Base-by-base conservation (phyloP, 306 rosid genomes). In the Lathyrus oleraceus region DNA sequence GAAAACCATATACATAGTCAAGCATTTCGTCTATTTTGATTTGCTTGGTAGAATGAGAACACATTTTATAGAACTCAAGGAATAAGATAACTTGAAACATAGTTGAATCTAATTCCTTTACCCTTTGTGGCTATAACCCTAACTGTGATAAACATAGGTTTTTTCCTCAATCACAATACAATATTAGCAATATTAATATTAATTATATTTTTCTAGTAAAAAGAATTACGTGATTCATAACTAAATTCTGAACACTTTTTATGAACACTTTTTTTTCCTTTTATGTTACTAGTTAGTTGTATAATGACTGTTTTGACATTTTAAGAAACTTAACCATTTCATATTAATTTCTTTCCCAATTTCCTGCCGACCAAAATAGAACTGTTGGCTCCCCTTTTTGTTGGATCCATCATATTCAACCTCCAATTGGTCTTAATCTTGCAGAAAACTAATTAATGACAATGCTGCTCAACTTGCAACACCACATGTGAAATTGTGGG, bases 91-190 rank as follows among this genome's bases (percentile, higher is more conserved):
- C 71, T 73, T 73, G 42, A 66, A 10, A 11, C 57, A 10, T 65
- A 15, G 19, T 67, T 67, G 71, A 40, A 71, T 77, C 39, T 40
- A 63, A 69, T 69, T 76, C 71, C 10, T 52, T 48, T 57, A 39
- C 66, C 51, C 59, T 10, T 48, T 16, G 47, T 60, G 8, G 0
- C 48, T 61, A 43, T 19, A 20, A 51, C 49, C 52, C 58, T 27
- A 15, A 42, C 12, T 70, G 19, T n/a, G 5, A 27, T 23, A n/a
- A n/a, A n/a, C n/a, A 23, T 2, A 23, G 38, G 38, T 32, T 6
- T 32, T 32, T 32, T 32, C 38, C 8, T 32, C 38, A 32, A 2
- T 30, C 6, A 0, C 38, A 32, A 32, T 32, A 6, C 2, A 7
- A 32, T 32, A 32, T 32, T 32, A 32, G 6, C 4, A 32, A 32